Evolutionary conservation across 1,139 yeast genomes (phyloP).

Genomic region (Lodderomyces theae): DNA sequence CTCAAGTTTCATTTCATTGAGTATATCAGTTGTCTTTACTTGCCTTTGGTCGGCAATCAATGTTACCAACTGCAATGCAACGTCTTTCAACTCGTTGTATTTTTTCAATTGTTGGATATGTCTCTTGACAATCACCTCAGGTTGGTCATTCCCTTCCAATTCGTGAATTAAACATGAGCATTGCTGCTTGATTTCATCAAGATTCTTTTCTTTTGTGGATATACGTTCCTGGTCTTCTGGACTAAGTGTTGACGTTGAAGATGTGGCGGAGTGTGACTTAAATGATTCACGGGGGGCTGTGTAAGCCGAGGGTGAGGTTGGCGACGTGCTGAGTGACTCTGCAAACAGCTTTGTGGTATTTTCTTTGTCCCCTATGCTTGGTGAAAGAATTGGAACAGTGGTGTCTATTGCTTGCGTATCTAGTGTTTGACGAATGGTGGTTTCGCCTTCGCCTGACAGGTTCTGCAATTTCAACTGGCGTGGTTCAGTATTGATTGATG

Average conservation of each 20-base stretch:
- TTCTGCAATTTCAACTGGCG: not conserved
- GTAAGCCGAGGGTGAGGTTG: not conserved
- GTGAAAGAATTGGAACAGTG: not conserved
- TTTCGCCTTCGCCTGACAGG: not conserved
- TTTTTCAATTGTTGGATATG: slow-evolving; percentile 43
- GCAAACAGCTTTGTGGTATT: not conserved
- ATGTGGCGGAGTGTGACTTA: slow-evolving; percentile 2
- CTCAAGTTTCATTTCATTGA: slow-evolving; percentile 22
- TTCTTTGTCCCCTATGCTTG: not conserved
- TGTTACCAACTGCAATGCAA: slow-evolving; percentile 47
- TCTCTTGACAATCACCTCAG: slow-evolving; percentile 36
- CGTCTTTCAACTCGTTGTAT: slow-evolving; percentile 51
- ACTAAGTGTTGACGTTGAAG: not conserved
- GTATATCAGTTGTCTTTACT: slow-evolving; percentile 39
- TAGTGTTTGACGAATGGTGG: not conserved
- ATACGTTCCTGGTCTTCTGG: slow-evolving; percentile 13
- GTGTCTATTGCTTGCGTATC: not conserved
- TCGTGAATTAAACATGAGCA: slow-evolving; percentile 36
- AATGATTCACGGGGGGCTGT: not conserved
- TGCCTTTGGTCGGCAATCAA: slow-evolving; percentile 51
- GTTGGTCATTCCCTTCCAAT: slow-evolving; percentile 29
- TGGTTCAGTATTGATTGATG: not conserved
- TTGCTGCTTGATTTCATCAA: slow-evolving; percentile 36
- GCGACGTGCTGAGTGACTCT: slow-evolving; percentile 1
- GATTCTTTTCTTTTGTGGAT: slow-evolving; percentile 23